A percentile compares a stretch with the other conserved stretches of the same genome.
Evolutionary conservation across 768 basidiomycete genomes (phyloP).

Genomic region (Chiua virens): DNA sequence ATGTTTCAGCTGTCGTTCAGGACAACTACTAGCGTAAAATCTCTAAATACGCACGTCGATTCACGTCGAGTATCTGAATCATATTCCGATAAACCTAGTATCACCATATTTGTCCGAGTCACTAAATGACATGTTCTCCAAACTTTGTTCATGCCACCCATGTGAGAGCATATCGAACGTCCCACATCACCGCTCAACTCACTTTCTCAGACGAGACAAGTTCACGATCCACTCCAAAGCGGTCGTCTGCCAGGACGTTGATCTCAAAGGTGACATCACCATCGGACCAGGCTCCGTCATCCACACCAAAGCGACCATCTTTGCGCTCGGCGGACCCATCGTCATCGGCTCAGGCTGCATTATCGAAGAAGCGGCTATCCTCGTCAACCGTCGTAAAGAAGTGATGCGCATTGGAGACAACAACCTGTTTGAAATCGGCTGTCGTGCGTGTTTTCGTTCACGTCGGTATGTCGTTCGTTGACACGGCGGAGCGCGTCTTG

Average conservation of each 20-base stretch:
- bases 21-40: too few relatives aligned
- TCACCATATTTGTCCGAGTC: too few relatives aligned
- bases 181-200: not conserved
- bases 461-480: not conserved
- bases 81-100: too few relatives aligned
- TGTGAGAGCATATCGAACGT: conserved; percentile 19
- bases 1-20: not conserved
- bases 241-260: conserved; percentile 90
- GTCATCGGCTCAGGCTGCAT: conserved; percentile 87
- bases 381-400: conserved; percentile 88
- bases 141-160: conserved; percentile 27
- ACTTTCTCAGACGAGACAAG: conserved; percentile 67
- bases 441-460: conserved; percentile 57
- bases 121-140: too few relatives aligned
- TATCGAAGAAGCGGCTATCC: conserved; percentile 87
- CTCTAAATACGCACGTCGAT: too few relatives aligned
- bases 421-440: conserved; percentile 93
- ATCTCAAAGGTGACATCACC: conserved; percentile 91
- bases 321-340: conserved; percentile 89
- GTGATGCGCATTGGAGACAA: conserved; percentile 92
- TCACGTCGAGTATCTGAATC: too few relatives aligned
- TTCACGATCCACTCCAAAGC: conserved; percentile 90
- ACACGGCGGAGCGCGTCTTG: not conserved
- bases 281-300: conserved; percentile 90
- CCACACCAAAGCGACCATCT: conserved; percentile 92